These are phyloP conservation scores for Tylopilus cervinicoccineus DNA, from an alignment of 768 basidiomycete genomes.

Conservation along the genomic window DNA sequence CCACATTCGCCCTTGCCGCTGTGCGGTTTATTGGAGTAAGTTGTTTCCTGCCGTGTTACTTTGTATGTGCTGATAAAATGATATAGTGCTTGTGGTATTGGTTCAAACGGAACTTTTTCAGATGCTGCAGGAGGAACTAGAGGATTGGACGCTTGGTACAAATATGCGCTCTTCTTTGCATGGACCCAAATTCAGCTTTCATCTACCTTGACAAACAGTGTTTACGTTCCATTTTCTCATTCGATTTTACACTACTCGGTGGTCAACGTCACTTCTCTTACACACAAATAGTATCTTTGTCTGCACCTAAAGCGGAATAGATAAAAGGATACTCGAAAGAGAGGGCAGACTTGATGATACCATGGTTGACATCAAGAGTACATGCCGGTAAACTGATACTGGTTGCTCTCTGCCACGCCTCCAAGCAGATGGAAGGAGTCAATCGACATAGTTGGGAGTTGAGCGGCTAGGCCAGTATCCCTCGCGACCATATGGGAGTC, in stretches of 20 bases:
- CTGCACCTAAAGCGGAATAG: slow-evolving; percentile 20
- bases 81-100: slow-evolving; percentile 75
- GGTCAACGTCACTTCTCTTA: slow-evolving; percentile 13
- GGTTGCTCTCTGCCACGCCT: slow-evolving; percentile 12
- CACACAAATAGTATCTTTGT: slow-evolving; percentile 20
- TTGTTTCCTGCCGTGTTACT: slow-evolving; percentile 13
- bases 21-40: slow-evolving; percentile 76
- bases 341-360: slow-evolving; percentile 13
- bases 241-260: slow-evolving; percentile 21
- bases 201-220: slow-evolving; percentile 32
- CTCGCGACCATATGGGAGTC: slow-evolving; percentile 18
- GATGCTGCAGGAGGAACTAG: slow-evolving; percentile 74
- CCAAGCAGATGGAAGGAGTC: slow-evolving; percentile 13
- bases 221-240: slow-evolving; percentile 13
- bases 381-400: slow-evolving; percentile 48
- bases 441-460: slow-evolving; percentile 18
- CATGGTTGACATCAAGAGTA: slow-evolving; percentile 43
- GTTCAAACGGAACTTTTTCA: slow-evolving; percentile 79
- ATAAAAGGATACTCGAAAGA: slow-evolving; percentile 22
- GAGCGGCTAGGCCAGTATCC: slow-evolving; percentile 6
- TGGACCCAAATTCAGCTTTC: slow-evolving; percentile 24
- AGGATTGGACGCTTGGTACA: background rate
- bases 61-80: slow-evolving; percentile 2
- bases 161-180: slow-evolving; percentile 18
- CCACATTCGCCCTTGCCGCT: slow-evolving; percentile 68